Conservation (phyloP, 495 filamentous ascomycete species). For the Lepraria neglecta region DNA sequence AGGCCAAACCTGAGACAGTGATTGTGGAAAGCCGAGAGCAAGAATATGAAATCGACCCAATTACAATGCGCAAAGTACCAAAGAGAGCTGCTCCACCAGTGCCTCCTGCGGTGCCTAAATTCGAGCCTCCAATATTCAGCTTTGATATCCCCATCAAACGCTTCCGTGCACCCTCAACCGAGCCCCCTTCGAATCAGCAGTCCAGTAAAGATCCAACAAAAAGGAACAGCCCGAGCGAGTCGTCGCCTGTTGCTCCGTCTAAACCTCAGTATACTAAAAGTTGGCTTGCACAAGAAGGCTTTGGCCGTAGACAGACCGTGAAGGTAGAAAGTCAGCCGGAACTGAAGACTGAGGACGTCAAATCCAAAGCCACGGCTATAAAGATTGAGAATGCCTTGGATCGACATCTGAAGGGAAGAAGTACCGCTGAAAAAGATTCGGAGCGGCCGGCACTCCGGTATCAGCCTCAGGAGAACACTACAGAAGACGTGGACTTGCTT, state of each 20-base stretch:
- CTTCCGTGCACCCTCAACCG: slow-evolving; percentile 26
- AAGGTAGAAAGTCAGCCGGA: neutral
- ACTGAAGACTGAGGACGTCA: neutral
- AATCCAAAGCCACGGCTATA: neutral
- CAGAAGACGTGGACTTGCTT: slow-evolving; percentile 41
- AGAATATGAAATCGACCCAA: slow-evolving; percentile 53
- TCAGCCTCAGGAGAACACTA: slow-evolving; percentile 24
- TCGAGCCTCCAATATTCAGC: slow-evolving; percentile 10
- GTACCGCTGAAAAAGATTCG: neutral
- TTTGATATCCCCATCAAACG: slow-evolving; percentile 32
- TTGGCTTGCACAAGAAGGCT: slow-evolving; percentile 31
- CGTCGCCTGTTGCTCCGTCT: neutral
- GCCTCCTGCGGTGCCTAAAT: neutral
- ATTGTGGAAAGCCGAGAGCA: neutral
- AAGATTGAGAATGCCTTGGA: slow-evolving; percentile 28
- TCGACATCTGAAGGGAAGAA: slow-evolving; percentile 22
- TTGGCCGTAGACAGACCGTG: slow-evolving; percentile 1
- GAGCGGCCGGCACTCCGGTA: slow-evolving; percentile 12
- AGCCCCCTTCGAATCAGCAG: neutral
- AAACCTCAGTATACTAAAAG: neutral
- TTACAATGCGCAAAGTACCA: slow-evolving; percentile 52
- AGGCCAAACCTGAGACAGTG: neutral
- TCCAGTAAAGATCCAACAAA: neutral
- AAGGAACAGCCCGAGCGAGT: neutral
- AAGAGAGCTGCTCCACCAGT: slow-evolving; percentile 18